Base-by-base conservation (phyloP, 805 yeast species). In the Clavispora vitiphila region DNA sequence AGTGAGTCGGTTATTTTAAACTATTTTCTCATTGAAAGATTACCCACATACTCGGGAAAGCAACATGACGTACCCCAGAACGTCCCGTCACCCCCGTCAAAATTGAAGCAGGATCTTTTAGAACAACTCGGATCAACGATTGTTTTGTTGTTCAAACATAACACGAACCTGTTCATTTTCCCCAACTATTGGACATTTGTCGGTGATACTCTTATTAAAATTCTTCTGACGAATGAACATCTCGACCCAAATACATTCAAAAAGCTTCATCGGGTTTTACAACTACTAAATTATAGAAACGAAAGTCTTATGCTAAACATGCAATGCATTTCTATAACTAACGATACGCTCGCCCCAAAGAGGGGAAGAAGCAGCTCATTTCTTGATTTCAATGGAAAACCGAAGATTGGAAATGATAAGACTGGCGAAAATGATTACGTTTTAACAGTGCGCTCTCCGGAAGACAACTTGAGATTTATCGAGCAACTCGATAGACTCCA, bases 271-370 rank as follows among this genome's bases (percentile, higher is more conserved):
- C 77, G 75, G 34, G 83, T 79, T 42, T 69, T 80, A 38, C 80
- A 80, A 38, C 55, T 83, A 23, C 76, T 83, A 5, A 74, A 79
- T 38, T 81, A 79, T 53, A 64, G 90, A 54, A 84, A 84, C 56
- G 88, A 83, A 61, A 81, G 88, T 2, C 64, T 84, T 39, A 79
- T 81, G 72, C 67, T 80, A 35, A 79, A 77, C 53, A 65, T 55
- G 62, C 58, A 51, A n/a, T 18, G 21, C 15, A 12, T 22, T 20
- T 34, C 37, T 12, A 15, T 29, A 16, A n/a, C 32, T 3, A 8
- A 15, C 6, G 32, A 29, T 4, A 7, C 12, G 5, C 14, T 12
- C 11, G 12, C 5, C 5, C 19, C 26, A 3, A 30, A 26, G 18
- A 30, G 14, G 14, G 25, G 8, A 3, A 37, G 39, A 27, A 18